A percentile compares a stretch with the other conserved stretches of the same genome.
Conservation (phyloP, 2,329 filamentous ascomycete species). For the Metarhizium robertsii region DNA sequence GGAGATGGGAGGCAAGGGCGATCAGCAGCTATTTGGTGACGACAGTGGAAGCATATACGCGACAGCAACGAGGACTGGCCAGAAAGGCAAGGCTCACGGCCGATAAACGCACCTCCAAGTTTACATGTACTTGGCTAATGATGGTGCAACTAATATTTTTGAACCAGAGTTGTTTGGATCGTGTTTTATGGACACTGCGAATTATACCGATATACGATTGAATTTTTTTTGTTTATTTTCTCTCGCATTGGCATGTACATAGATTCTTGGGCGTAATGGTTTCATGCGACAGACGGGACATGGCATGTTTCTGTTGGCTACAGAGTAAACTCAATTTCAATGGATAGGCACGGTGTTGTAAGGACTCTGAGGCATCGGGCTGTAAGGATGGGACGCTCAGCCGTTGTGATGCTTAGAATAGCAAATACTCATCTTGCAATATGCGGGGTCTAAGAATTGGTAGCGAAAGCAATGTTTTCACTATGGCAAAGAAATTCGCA, state of each 20-base stretch:
- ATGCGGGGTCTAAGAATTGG: background rate
- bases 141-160: background rate
- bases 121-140: background rate
- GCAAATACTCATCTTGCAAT: background rate
- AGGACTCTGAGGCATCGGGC: background rate
- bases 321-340: background rate
- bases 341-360: background rate
- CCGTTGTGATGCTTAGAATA: background rate
- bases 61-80: constrained; percentile 19
- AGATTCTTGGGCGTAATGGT: background rate
- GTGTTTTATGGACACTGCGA: background rate
- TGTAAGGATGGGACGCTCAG: background rate
- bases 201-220: background rate
- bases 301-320: background rate
- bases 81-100: constrained; percentile 17
- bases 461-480: background rate
- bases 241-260: constrained; percentile 3
- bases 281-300: background rate
- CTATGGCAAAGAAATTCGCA: background rate
- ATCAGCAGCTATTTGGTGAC: constrained; percentile 65
- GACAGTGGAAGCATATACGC: constrained; percentile 45
- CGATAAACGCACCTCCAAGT: constrained; percentile 3
- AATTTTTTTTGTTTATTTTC: no score
- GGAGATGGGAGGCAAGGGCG: constrained; percentile 76
- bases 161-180: background rate